Evolutionary conservation across 2,329 filamentous ascomycete genomes (phyloP), one percentile per base, ranked within the genome.

Genomic region (Rutstroemia sp.): DNA sequence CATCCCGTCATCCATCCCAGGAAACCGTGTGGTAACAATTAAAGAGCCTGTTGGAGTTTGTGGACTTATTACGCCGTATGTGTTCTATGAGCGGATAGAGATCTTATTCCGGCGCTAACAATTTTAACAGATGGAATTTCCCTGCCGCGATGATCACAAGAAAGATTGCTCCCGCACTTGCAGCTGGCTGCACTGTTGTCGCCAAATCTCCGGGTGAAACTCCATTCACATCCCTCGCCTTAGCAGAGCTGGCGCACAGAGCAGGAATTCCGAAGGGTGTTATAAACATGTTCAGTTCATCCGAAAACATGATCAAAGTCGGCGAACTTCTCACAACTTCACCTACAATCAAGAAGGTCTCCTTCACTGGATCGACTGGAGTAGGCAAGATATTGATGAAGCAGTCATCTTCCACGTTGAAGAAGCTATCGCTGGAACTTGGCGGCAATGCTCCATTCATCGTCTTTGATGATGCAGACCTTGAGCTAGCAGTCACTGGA

Each of bases 361-460:
- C 90, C 14, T 99, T 99, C 72, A 97, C 94, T 0, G 94, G 94
- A 50, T 96, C 74, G 21, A 87, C 84, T 0, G 72, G 68, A 46
- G 83, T 87, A 39, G 84, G 84, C 34, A 86, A 86, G 70, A 77
- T 86, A 6, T 82, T 99, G 54, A 96, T 96, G 91, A 88, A 88
- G 75, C 92, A 96, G 73, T 86, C 87, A 10, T 83, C 91, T 0
- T 80, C 82, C 42, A 96, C 91, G 0, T 75, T 90, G 27, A 97
- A 97, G 80, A 81, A 84, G 63, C 70, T 85, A 42, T 94, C 89
- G 0, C 88, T 96, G 71, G 92, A 97, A 71, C 86, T 97, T 1
- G 92, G 92, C 54, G 94, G 92, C 48, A 97, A 97, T 70, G 89
- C 92, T 0, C 92, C 92, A 1, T 95, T 96, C 70, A 96, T 97